These are phyloP conservation scores for Zhuliangozyma parablackwelliae DNA, from an alignment of 1,139 yeast species.

Conservation along the genomic window DNA sequence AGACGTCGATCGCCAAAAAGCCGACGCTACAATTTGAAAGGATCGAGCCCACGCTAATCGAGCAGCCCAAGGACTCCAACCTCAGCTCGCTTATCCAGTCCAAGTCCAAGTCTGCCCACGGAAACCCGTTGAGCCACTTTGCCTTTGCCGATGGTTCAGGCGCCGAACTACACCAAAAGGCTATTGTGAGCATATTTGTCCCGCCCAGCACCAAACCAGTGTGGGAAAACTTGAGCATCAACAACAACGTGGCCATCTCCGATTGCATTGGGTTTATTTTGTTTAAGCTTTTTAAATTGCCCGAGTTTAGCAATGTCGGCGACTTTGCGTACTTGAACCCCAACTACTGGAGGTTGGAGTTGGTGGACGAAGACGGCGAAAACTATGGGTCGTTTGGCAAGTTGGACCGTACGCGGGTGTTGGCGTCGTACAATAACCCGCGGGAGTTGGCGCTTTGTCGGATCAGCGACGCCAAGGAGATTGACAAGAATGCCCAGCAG, in stretches of 20 bases:
- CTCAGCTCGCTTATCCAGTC: conserved; percentile 40
- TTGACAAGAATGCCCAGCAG: conserved; percentile 28
- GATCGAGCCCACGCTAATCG: conserved; percentile 10
- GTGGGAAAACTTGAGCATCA: conserved; percentile 30
- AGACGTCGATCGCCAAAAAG: conserved; percentile 2
- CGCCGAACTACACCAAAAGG: conserved; percentile 19
- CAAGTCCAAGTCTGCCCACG: conserved; percentile 30
- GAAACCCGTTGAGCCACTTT: conserved; percentile 52
- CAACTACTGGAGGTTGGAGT: conserved; percentile 61
- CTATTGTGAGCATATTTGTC: conserved; percentile 28
- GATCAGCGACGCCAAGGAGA: conserved; percentile 36
- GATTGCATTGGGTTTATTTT: conserved; percentile 65
- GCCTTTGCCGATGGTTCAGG: conserved; percentile 37
- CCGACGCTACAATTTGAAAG: conserved; percentile 23
- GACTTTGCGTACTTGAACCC: conserved; percentile 37
- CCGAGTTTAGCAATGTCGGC: conserved; percentile 16
- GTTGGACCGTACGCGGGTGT: conserved; percentile 50
- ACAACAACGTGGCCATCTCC: conserved; percentile 46
- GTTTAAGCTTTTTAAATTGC: conserved; percentile 23
- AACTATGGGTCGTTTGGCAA: conserved; percentile 73
- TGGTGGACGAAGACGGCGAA: conserved; percentile 79
- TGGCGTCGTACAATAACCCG: conserved; percentile 58
- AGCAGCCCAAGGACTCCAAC: conserved; percentile 18
- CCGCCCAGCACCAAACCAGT: conserved; percentile 34
- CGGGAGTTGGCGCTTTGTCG: conserved; percentile 59